Conservation (phyloP, 352 stramenopile genomes). For the Lagenidium sp. region DNA sequence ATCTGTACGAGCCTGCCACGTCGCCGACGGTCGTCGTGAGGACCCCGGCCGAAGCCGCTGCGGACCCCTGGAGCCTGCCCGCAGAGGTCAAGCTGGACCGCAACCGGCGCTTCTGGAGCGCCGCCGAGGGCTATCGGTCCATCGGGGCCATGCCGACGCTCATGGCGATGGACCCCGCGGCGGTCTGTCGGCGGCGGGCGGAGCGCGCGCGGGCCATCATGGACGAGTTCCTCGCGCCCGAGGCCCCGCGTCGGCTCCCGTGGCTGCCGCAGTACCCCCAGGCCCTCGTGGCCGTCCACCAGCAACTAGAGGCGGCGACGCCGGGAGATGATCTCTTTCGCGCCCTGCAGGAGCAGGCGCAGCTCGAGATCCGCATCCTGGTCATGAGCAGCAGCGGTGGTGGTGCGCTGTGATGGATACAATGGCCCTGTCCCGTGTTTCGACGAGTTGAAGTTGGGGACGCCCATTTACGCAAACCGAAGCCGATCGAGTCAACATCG, state of each 20-base stretch:
- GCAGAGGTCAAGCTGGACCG: conserved; percentile 12
- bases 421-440: conserved; percentile 1
- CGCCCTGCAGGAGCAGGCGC: conserved; percentile 34
- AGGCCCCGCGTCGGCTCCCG: conserved; percentile 6
- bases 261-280: conserved; percentile 52
- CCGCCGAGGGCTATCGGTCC: conserved; percentile 42
- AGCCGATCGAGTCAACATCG: too few relatives aligned
- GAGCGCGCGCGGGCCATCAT: conserved; percentile 36
- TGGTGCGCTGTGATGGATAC: conserved; percentile 5
- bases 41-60: neutral
- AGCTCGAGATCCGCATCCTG: conserved; percentile 36
- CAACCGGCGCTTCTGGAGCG: conserved; percentile 55
- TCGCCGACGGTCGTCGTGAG: too few relatives aligned
- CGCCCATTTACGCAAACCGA: too few relatives aligned
- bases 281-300: conserved; percentile 20
- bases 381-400: conserved; percentile 8
- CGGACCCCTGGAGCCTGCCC: neutral
- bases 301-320: conserved; percentile 18
- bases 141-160: conserved; percentile 20
- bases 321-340: conserved; percentile 41
- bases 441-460: conserved; percentile 17
- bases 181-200: conserved; percentile 17
- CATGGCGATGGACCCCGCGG: conserved; percentile 27
- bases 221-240: conserved; percentile 27
- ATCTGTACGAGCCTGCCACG: conserved; percentile 21